Evolutionary conservation across 176 grass and related monocot species (phyloP), one percentile per base, ranked within the genome.

Genomic region (Puccinellia tenuiflora): DNA sequence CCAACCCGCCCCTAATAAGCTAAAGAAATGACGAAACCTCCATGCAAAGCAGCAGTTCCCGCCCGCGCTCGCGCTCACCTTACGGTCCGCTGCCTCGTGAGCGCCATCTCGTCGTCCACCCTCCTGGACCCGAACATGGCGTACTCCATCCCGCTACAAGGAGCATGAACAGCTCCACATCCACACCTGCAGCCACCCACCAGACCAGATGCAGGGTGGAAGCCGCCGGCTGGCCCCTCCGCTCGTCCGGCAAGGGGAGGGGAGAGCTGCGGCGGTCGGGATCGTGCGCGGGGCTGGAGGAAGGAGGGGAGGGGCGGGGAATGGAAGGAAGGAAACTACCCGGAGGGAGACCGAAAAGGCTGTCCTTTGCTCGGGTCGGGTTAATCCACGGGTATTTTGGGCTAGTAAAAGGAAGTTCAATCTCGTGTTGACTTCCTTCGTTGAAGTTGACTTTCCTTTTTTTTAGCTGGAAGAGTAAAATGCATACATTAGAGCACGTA

Each of bases 101-200:
- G 68, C 86, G 74, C 87, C 61, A 47, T 51, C 85, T 90, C 89
- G 45, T 88, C 96, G 30, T 95, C 90, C 69, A 93, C 87, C 82
- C 80, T 90, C 72, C 87, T 86, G 39, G 91, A 95, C 43, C 87
- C 93, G 61, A 98, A 85, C 89, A 93, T 95, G 76, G 85, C 68
- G 25, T 21, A 74, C 71, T 33, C 83, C 79, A 20, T 66, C 85
- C 72, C 15, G 28, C 63, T 52, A 43, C 82, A 14, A 14, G 46
- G 53, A 72, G 51, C 50, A 68, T 35, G 38, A 76, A 94, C 25
- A 46, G 2, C 12, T 66, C 75, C 83, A 82, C 82, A 25, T 29
- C 64, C 67, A 53, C 10, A n/a, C n/a, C n/a, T n/a, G 0, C 7
- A 22, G 6, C 16, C 56, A 79, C 39, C 51, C 65, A 20, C 73